These are phyloP conservation scores for Bacterosira constricta DNA, from an alignment of 108 stramenopile genomes.

Conservation along the genomic window DNA sequence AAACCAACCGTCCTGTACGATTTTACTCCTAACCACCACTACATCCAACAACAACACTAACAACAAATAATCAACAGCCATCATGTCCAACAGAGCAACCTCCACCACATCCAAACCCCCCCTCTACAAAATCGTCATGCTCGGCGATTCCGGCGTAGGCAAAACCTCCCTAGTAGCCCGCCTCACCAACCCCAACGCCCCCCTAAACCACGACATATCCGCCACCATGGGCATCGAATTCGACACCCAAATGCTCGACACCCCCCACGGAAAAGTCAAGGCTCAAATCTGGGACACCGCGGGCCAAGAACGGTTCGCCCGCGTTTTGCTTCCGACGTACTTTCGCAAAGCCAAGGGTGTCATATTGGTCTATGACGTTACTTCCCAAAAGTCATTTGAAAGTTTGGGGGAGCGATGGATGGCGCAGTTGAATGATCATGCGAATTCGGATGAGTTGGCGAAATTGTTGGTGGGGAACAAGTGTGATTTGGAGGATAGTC, in stretches of 20 bases:
- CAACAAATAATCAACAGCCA: background rate
- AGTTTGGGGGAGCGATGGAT: constrained; percentile 81
- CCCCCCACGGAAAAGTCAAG: constrained; percentile 89
- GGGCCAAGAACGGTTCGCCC: constrained; percentile 91
- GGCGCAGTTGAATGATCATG: constrained; percentile 89
- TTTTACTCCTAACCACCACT: too few species aligned
- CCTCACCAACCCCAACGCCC: constrained; percentile 84
- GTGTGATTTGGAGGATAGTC: constrained; percentile 73
- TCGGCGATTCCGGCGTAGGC: constrained; percentile 92
- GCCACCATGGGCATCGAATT: constrained; percentile 96
- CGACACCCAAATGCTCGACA: constrained; percentile 94
- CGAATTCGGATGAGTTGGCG: constrained; percentile 76
- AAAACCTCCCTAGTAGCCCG: constrained; percentile 90
- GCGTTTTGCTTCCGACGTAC: constrained; percentile 88
- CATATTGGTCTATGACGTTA: constrained; percentile 90
- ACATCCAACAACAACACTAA: too few species aligned
- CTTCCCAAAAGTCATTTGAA: constrained; percentile 83
- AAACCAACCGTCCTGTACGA: too few species aligned
- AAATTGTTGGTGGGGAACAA: constrained; percentile 91
- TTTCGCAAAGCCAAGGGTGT: constrained; percentile 94
- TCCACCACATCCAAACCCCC: constrained; percentile 85
- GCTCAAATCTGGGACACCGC: constrained; percentile 96
- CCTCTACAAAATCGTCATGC: constrained; percentile 93
- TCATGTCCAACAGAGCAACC: constrained; percentile 74
- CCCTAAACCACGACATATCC: constrained; percentile 88